These are phyloP conservation scores for Parastagonospora avenae DNA, from an alignment of 2,329 filamentous ascomycete genomes.

Conservation along the genomic window DNA sequence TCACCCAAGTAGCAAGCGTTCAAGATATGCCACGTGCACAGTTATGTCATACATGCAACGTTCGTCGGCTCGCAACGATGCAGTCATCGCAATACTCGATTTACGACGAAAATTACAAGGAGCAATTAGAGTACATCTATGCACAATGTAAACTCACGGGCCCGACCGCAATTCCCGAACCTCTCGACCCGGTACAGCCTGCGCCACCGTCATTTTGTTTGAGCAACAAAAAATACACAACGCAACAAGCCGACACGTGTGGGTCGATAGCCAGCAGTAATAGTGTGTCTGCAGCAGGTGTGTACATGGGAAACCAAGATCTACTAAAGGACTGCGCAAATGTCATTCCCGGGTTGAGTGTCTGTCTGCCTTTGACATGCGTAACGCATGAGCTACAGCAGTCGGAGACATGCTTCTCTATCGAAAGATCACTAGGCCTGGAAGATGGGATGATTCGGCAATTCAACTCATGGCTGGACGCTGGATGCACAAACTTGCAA, in stretches of 20 bases:
- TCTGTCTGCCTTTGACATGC: slow-evolving; percentile 9
- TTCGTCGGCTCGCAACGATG: slow-evolving; percentile 8
- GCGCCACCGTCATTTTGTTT: slow-evolving; percentile 5
- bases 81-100: slow-evolving; percentile 9
- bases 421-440: slow-evolving; percentile 4
- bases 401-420: slow-evolving; percentile 5
- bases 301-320: slow-evolving; percentile 12
- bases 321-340: slow-evolving; percentile 4
- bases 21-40: slow-evolving; percentile 5
- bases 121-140: slow-evolving; percentile 6
- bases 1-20: neutral
- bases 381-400: slow-evolving; percentile 6
- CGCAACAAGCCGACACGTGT: slow-evolving; percentile 7
- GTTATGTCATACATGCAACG: slow-evolving; percentile 8
- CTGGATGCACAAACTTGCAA: slow-evolving; percentile 6
- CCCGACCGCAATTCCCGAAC: neutral
- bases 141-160: neutral
- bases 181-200: slow-evolving; percentile 2
- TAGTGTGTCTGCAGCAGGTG: slow-evolving; percentile 6
- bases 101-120: slow-evolving; percentile 8
- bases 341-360: slow-evolving; percentile 4
- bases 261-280: slow-evolving; percentile 4
- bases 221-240: slow-evolving; percentile 8
- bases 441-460: slow-evolving; percentile 1
- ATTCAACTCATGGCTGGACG: slow-evolving; percentile 9